Percentiles rank a stretch among this genome's conserved stretches.
Conservation (phyloP, 805 yeast genomes). For the Candida peoriensis region DNA sequence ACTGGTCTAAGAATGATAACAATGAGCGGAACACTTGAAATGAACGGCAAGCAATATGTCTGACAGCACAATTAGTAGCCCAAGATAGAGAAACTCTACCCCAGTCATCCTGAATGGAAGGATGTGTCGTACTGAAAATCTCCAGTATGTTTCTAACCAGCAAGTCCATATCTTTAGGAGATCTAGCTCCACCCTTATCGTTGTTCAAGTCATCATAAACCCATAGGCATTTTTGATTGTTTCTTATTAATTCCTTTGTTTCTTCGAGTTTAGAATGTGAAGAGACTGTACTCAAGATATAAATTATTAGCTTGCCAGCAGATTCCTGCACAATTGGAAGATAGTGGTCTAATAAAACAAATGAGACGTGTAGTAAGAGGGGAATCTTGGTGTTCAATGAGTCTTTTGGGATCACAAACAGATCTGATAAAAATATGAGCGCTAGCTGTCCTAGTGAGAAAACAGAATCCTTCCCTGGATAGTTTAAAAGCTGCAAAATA, state of each 20-base stretch:
- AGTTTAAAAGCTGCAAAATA: constrained; percentile 50
- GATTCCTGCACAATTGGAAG: constrained; percentile 78
- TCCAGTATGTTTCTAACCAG: constrained; percentile 60
- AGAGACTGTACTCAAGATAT: constrained; percentile 55
- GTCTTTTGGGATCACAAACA: constrained; percentile 64
- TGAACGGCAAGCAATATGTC: constrained; percentile 95
- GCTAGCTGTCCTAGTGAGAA: constrained; percentile 88
- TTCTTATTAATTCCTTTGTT: constrained; percentile 53
- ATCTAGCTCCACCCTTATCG: constrained; percentile 73
- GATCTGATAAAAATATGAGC: constrained; percentile 76
- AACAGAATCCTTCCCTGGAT: constrained; percentile 60
- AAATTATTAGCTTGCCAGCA: constrained; percentile 70
- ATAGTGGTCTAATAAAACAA: constrained; percentile 85
- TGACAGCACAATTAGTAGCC: constrained; percentile 97
- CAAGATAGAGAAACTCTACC: constrained; percentile 75
- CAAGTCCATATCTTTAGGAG: constrained; percentile 81
- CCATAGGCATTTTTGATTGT: constrained; percentile 57
- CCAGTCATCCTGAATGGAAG: constrained; percentile 74
- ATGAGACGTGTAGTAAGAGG: constrained; percentile 67
- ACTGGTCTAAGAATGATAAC: constrained; percentile 73
- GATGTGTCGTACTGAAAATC: constrained; percentile 43
- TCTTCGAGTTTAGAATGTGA: constrained; percentile 49
- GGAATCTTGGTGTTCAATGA: constrained; percentile 59
- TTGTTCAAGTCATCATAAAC: constrained; percentile 77
- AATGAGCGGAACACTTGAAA: constrained; percentile 88